Base-by-base conservation (phyloP, 1,284 basidiomycete genomes). In the Rhodotorula sp. region DNA sequence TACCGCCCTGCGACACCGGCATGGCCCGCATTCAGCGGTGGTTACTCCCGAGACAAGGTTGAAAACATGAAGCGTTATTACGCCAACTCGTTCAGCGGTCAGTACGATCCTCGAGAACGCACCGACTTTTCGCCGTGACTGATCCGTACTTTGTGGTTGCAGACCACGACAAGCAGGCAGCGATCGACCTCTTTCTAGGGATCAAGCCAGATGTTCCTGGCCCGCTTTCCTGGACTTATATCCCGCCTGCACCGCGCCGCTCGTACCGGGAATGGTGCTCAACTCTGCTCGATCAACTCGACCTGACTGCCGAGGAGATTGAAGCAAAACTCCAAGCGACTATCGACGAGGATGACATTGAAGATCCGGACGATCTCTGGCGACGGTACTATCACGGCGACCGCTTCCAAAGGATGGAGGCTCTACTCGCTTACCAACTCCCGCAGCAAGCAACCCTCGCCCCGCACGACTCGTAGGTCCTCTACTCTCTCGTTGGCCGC, bases 111-210 rank as follows among this genome's bases (percentile, higher is more conserved):
- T 2, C 30, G 6, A 7, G 54, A 20, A 20, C 33, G 20, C 8
- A 24, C n/a, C 37, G 61, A 71, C 24, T 48, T 42, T 17, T 7
- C 5, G n/a, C 14, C n/a, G 30, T 46, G 30, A 57, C 55, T 46
- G n/a, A 15, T 22, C 4, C 22, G 14, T 15, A n/a, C 37, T 57
- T 10, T 24, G 57, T 54, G 22, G 44, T 58, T 54, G 48, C 68
- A 90, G 94, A 99, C 79, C 94, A 93, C 3, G 96, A 99, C 81
- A 99, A 99, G 81, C 96, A 99, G 81, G 87, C 91, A 1, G 94
- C 96, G 0, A 99, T 98, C 80, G 95, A 99, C 80, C 85, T 98
- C 33, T 99, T 99, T 80, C 87, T 99, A 5, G 95, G 95, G 20
- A 87, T 96, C 4, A 85, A 67, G 53, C 63, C 68, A 6, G 29